These are phyloP conservation scores for Selaginella moellendorffii DNA, from an alignment of 75 land plant genomes.

Conservation along the genomic window DNA sequence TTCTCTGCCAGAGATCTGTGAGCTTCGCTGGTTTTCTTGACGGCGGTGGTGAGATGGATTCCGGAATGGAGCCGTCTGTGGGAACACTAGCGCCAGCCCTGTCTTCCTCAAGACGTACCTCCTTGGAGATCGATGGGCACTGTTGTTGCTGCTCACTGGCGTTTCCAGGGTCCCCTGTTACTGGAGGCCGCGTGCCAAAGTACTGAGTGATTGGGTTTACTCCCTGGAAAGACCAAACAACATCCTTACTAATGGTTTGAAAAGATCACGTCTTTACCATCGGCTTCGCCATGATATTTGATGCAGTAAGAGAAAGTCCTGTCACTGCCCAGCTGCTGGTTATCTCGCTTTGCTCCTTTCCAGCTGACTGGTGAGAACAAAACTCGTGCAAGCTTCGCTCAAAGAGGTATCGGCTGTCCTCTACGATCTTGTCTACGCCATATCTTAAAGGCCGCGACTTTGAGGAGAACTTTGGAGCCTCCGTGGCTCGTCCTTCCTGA, in stretches of 20 bases:
- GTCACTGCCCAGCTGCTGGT: conserved; percentile 52
- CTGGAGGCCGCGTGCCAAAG: conserved; percentile 16
- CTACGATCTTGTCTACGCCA: conserved; percentile 66
- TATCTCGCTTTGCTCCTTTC: conserved; percentile 11
- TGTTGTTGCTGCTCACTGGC: background rate
- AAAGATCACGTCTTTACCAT: conserved; percentile 28
- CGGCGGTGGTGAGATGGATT: too few species aligned
- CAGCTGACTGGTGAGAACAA: conserved; percentile 29
- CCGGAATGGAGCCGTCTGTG: background rate
- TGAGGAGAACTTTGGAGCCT: conserved; percentile 69
- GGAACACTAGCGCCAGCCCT: too few species aligned
- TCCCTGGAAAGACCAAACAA: conserved; percentile 27
- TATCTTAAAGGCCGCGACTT: conserved; percentile 81
- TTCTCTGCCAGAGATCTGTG: conserved; percentile 13
- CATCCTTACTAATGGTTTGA: background rate
- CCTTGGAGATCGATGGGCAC: background rate
- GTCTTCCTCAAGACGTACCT: background rate
- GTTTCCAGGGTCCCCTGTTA: background rate
- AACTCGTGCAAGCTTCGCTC: conserved; percentile 61
- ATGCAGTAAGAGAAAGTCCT: conserved; percentile 62
- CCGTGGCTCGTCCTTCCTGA: conserved; percentile 41
- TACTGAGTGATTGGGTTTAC: conserved; percentile 30
- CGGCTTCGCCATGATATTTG: conserved; percentile 50
- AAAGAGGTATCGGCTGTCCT: conserved; percentile 69
- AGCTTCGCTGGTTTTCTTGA: background rate